A percentile compares a stretch with the other conserved stretches of the same genome.
Conservation (phyloP, 176 grass and related monocot species). For the Oryza meridionalis region DNA sequence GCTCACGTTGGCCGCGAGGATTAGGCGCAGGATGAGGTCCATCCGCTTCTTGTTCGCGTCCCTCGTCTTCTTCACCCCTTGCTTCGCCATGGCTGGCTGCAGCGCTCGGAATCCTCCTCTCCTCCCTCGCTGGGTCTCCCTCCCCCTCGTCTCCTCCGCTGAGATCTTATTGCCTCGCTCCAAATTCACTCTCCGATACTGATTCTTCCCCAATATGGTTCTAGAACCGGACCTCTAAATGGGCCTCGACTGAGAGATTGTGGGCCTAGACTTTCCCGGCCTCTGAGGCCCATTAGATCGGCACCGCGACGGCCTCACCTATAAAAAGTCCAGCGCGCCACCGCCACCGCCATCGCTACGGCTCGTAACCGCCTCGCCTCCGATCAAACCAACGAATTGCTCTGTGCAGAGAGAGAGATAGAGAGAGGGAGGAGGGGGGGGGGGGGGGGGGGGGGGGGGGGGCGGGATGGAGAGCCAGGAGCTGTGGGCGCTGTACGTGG, state of each 20-base stretch:
- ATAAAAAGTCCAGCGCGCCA: conserved; percentile 22
- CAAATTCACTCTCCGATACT: background rate
- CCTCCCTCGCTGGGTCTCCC: background rate
- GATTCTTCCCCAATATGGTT: background rate
- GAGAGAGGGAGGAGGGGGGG: background rate
- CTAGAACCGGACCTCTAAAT: background rate
- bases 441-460: background rate
- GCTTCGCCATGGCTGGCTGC: conserved; percentile 85
- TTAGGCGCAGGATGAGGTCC: conserved; percentile 71
- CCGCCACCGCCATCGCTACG: background rate
- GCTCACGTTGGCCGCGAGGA: conserved; percentile 76
- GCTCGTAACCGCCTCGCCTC: background rate
- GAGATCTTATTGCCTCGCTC: background rate
- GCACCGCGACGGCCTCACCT: background rate
- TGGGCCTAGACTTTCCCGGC: background rate
- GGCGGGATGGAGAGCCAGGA: conserved; percentile 43
- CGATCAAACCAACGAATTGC: background rate
- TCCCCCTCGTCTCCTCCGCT: background rate
- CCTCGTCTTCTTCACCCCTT: conserved; percentile 89
- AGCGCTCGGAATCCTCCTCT: background rate
- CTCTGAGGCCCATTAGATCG: background rate
- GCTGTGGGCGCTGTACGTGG: conserved; percentile 52
- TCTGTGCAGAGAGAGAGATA: background rate
- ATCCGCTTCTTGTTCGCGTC: conserved; percentile 92
- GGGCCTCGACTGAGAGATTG: background rate